Evolutionary conservation across 108 stramenopile genomes (phyloP), one percentile per base, ranked within the genome.

Genomic region (Craspedostauros australis): DNA sequence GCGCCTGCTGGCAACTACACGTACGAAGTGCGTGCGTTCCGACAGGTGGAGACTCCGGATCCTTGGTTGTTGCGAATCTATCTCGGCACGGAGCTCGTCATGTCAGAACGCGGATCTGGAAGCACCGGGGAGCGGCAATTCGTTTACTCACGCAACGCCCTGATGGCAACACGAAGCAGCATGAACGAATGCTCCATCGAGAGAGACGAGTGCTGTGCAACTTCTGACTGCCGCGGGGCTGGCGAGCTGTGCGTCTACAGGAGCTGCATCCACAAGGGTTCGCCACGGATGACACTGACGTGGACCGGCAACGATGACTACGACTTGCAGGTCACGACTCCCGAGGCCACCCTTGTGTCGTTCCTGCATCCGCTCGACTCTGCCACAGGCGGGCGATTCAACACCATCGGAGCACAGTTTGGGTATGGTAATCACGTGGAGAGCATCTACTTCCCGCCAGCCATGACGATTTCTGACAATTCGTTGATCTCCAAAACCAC

Each of bases 261-360:
- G 21, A 53, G 22, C 6, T 68, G 66, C 42, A 43, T 68, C 3
- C 42, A 6, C 12, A 58, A 68, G 14, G 66, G 66, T 8, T 50
- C 36, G 22, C 42, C 57, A 18, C 46, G 66, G 45, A 51, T 68
- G 18, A 68, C 52, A 2, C 44, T 68, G 31, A 29, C 39, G 21
- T 68, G 66, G 66, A 54, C 25, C 5, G 66, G 66, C 2, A 46
- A 68, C 18, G 66, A 68, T 20, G 51, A 68, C 34, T 18, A 54
- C 16, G 27, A 60, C 9, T 41, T 68, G 7, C 11, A 23, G 5
- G 66, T 68, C 0, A 28, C 47, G 26, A 57, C 60, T 34, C 66
- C 66, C 2, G 12, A 14, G 19, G 50, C 51, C 16, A 12, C 24
- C 0, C 24, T 54, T 12, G 15, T 68, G 1, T 54, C 66, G 15